phyloP scores from a whole-genome alignment of 768 basidiomycete species.

The Hygrocybe coccinea region DNA sequence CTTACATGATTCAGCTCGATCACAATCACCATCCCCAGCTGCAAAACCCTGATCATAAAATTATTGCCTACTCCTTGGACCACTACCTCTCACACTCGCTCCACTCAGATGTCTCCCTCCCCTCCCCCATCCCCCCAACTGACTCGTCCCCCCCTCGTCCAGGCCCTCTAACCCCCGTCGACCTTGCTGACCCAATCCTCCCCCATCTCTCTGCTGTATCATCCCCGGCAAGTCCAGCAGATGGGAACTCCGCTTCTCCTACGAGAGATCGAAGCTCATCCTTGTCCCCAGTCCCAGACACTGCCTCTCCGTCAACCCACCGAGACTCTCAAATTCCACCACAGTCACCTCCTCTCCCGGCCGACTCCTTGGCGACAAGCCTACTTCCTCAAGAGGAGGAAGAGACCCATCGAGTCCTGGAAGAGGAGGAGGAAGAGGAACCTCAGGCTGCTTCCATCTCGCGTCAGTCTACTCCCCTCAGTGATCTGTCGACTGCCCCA shows the following conservation, averaged over 20 bases:
- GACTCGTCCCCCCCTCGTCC: constrained; percentile 7
- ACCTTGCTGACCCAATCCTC: not conserved
- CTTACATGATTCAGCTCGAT: constrained; percentile 50
- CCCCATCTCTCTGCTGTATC: constrained; percentile 16
- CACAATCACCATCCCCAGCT: constrained; percentile 40
- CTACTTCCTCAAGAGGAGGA: constrained; percentile 22
- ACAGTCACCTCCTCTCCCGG: not conserved
- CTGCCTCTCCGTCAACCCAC: constrained; percentile 33
- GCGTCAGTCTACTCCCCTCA: constrained; percentile 66
- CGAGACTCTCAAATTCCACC: constrained; percentile 16
- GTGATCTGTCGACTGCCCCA: constrained; percentile 67
- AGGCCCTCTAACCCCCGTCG: constrained; percentile 13
- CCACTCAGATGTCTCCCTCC: constrained; percentile 24
- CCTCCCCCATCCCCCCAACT: constrained; percentile 16
- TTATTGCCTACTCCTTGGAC: constrained; percentile 35
- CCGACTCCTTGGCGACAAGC: not conserved
- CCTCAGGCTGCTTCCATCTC: constrained; percentile 35
- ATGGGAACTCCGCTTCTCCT: constrained; percentile 17
- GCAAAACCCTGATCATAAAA: constrained; percentile 24
- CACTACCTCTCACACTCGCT: too few species aligned
- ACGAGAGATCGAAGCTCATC: constrained; percentile 46
- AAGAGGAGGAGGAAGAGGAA: constrained; percentile 28
- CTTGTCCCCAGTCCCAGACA: constrained; percentile 51
- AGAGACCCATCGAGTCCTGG: constrained; percentile 19
- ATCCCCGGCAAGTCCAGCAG: constrained; percentile 20